Evolutionary conservation across 2,329 filamentous ascomycete genomes (phyloP).

Genomic region (Colletotrichum sp.): DNA sequence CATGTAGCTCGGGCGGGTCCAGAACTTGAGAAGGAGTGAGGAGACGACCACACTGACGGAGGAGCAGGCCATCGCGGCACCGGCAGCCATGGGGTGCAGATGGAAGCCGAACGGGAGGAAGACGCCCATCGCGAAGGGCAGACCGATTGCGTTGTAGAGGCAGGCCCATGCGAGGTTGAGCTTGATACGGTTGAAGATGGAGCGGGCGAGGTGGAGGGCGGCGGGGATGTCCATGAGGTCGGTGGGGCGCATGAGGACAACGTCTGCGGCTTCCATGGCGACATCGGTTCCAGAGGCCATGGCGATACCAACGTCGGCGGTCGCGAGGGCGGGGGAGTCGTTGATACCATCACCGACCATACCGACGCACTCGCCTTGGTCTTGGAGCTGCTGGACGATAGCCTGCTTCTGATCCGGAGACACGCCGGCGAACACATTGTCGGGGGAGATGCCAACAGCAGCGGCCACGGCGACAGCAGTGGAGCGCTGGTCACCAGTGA

Average conservation of each 20-base stretch:
- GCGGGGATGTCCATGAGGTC: slow-evolving; percentile 94
- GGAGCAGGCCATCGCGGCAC: slow-evolving; percentile 90
- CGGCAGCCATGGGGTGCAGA: slow-evolving; percentile 92
- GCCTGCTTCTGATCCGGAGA: slow-evolving; percentile 90
- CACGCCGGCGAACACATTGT: slow-evolving; percentile 84
- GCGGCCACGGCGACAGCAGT: slow-evolving; percentile 85
- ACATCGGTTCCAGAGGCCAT: slow-evolving; percentile 94
- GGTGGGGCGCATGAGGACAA: slow-evolving; percentile 93
- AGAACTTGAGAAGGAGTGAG: slow-evolving; percentile 84
- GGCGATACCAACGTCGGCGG: slow-evolving; percentile 90
- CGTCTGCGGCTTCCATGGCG: slow-evolving; percentile 94
- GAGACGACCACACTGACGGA: slow-evolving; percentile 89
- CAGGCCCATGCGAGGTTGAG: slow-evolving; percentile 93
- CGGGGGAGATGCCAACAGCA: slow-evolving; percentile 78
- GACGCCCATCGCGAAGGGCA: slow-evolving; percentile 96
- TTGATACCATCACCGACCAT: slow-evolving; percentile 99
- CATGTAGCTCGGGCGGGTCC: slow-evolving; percentile 88
- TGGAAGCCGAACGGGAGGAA: slow-evolving; percentile 89
- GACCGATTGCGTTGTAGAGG: slow-evolving; percentile 86
- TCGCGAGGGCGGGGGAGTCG: slow-evolving; percentile 93
- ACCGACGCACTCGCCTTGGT: slow-evolving; percentile 77
- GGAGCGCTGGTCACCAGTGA: slow-evolving; percentile 88
- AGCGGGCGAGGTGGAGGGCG: slow-evolving; percentile 78
- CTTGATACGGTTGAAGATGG: slow-evolving; percentile 93
- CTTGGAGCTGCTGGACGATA: slow-evolving; percentile 81